Conservation (phyloP, 345 rosid genomes). For the Boechera retrofracta region DNA sequence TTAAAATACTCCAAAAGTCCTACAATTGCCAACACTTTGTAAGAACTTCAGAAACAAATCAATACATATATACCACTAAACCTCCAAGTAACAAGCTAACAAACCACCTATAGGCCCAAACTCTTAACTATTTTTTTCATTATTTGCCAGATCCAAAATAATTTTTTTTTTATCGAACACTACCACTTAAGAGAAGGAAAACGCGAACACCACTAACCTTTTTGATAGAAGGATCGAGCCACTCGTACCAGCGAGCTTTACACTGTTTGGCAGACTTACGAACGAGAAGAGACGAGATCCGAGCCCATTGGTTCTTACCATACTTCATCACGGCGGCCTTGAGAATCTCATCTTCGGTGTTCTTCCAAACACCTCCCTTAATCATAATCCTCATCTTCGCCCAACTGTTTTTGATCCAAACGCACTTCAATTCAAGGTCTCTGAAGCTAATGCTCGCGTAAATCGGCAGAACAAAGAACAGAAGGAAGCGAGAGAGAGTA, state of each 20-base stretch:
- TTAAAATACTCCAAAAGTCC: neutral
- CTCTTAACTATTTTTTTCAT: neutral
- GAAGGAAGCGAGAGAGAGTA: constrained; percentile 21
- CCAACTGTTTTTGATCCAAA: constrained; percentile 16
- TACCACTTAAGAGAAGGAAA: constrained; percentile 8
- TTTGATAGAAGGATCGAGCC: constrained; percentile 99
- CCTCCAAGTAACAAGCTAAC: neutral
- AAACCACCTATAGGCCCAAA: constrained; percentile 26
- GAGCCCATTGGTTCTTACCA: constrained; percentile 98
- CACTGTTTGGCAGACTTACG: constrained; percentile 99
- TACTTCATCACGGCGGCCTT: constrained; percentile 99
- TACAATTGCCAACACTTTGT: neutral
- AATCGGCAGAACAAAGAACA: constrained; percentile 25
- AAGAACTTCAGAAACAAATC: neutral
- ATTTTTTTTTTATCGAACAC: neutral
- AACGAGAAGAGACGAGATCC: constrained; percentile 94
- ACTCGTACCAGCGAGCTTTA: constrained; percentile 99
- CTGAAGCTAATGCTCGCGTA: constrained; percentile 20
- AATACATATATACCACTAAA: constrained; percentile 2
- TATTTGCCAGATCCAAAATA: constrained; percentile 19
- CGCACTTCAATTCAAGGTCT: constrained; percentile 24
- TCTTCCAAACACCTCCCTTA: constrained; percentile 99
- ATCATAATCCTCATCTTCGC: constrained; percentile 99
- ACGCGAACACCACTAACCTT: constrained; percentile 54
- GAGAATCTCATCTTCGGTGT: constrained; percentile 99